phyloP scores from a whole-genome alignment of 208 protist genomes.

The Leishmania tarentolae region DNA sequence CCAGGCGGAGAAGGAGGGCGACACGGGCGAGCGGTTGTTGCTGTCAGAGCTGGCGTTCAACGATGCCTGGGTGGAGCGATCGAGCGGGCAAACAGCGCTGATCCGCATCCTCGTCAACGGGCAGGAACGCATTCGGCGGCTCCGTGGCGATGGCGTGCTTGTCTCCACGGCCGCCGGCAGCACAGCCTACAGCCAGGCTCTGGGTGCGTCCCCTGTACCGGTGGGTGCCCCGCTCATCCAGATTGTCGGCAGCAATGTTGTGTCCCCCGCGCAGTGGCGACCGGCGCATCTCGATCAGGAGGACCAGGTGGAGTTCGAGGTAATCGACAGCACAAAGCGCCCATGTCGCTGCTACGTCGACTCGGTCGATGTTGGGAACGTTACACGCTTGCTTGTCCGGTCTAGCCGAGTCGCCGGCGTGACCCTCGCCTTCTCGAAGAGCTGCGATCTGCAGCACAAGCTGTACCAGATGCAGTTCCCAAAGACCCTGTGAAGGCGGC shows the following conservation, averaged over 20 bases:
- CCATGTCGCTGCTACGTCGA: constrained; percentile 90
- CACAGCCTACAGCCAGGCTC: constrained; percentile 87
- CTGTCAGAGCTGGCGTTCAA: constrained; percentile 90
- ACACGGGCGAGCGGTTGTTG: constrained; percentile 64
- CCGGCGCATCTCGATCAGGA: constrained; percentile 88
- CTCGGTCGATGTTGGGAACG: constrained; percentile 83
- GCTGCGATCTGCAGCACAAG: constrained; percentile 90
- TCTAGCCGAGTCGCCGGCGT: constrained; percentile 85
- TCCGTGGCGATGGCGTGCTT: constrained; percentile 88
- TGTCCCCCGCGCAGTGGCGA: constrained; percentile 87
- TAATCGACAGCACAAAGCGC: constrained; percentile 81
- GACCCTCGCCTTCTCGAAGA: constrained; percentile 80
- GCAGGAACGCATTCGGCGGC: constrained; percentile 77
- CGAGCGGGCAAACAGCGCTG: constrained; percentile 87
- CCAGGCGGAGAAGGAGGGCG: constrained; percentile 75
- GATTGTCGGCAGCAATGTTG: constrained; percentile 90
- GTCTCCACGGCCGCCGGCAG: constrained; percentile 88
- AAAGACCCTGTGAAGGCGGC: constrained; percentile 40
- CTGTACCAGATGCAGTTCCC: constrained; percentile 92
- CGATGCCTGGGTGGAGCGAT: constrained; percentile 91
- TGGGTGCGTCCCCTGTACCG: constrained; percentile 87
- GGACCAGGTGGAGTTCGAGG: constrained; percentile 89
- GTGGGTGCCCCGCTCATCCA: constrained; percentile 88
- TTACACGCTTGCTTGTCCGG: constrained; percentile 82
- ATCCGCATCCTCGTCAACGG: constrained; percentile 91